Evolutionary conservation across 2,329 filamentous ascomycete genomes (phyloP).

Genomic region (Pyricularia pennisetigena): DNA sequence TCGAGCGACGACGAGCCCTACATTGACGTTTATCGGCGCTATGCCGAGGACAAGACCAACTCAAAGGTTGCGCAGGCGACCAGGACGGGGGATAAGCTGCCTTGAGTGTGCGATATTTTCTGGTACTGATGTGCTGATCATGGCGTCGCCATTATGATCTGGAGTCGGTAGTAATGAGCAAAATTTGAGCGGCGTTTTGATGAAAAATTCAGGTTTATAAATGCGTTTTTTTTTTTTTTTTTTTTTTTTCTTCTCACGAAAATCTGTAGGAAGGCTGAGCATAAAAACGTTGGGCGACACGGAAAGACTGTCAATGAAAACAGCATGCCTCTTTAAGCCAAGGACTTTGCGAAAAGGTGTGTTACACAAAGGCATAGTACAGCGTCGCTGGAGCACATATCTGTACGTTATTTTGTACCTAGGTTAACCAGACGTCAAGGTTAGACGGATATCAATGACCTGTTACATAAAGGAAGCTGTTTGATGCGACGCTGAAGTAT

Average conservation of each 20-base stretch:
- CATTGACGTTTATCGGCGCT: slow-evolving; percentile 56
- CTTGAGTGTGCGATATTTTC: slow-evolving; percentile 25
- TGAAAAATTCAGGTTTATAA: background rate
- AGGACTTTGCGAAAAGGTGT: too few relatives aligned
- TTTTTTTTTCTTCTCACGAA: background rate
- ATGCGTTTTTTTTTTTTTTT: too few relatives aligned
- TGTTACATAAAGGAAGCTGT: too few relatives aligned
- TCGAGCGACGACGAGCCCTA: slow-evolving; percentile 60
- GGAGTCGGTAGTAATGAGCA: background rate
- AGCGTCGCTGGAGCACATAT: too few relatives aligned
- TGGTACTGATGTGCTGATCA: background rate
- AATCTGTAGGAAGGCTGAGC: background rate
- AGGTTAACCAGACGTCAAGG: background rate
- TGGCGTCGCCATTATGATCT: background rate
- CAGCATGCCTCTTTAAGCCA: background rate
- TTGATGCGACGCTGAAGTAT: too few relatives aligned
- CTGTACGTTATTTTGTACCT: too few relatives aligned
- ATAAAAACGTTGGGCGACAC: background rate
- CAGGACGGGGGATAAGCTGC: slow-evolving; percentile 51
- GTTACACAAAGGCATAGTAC: too few relatives aligned
- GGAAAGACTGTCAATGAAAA: background rate
- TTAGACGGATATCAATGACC: background rate
- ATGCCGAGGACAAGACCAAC: slow-evolving; percentile 55
- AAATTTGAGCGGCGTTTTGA: background rate
- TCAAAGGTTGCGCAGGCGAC: slow-evolving; percentile 53